phyloP scores from a whole-genome alignment of 306 rosid species.

The Benincasa hispida region DNA sequence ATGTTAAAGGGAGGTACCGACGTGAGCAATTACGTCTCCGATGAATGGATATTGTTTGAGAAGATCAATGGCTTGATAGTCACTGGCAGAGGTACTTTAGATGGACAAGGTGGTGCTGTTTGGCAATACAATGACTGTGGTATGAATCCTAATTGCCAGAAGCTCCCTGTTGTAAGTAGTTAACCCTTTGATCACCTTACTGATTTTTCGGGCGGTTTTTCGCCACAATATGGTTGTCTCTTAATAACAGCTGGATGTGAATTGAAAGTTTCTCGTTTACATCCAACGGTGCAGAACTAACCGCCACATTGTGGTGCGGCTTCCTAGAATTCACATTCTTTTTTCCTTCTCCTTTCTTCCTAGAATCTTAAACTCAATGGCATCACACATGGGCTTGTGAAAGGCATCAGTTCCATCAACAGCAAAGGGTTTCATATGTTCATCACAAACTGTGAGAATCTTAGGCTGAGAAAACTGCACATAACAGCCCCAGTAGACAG shows the following conservation, averaged over 20 bases:
- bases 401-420: conserved; percentile 24
- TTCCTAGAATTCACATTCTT: neutral
- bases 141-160: conserved; percentile 13
- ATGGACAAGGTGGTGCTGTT: conserved; percentile 45
- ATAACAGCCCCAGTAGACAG: conserved; percentile 25
- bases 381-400: conserved; percentile 18
- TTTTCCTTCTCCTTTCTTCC: neutral
- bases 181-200: neutral
- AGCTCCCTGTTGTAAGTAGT: conserved; percentile 49
- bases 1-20: conserved; percentile 41
- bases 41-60: conserved; percentile 52
- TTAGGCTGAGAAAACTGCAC: conserved; percentile 16
- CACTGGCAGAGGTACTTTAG: conserved; percentile 50
- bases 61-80: conserved; percentile 30
- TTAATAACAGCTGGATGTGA: neutral
- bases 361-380: conserved; percentile 22
- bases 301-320: neutral
- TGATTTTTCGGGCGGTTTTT: neutral
- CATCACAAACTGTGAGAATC: conserved; percentile 20
- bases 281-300: neutral
- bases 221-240: neutral
- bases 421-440: conserved; percentile 36
- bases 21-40: conserved; percentile 20
- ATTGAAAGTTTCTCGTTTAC: neutral
- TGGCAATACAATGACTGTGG: conserved; percentile 42